phyloP scores from a whole-genome alignment of 805 yeast species.

The Candida montana region DNA sequence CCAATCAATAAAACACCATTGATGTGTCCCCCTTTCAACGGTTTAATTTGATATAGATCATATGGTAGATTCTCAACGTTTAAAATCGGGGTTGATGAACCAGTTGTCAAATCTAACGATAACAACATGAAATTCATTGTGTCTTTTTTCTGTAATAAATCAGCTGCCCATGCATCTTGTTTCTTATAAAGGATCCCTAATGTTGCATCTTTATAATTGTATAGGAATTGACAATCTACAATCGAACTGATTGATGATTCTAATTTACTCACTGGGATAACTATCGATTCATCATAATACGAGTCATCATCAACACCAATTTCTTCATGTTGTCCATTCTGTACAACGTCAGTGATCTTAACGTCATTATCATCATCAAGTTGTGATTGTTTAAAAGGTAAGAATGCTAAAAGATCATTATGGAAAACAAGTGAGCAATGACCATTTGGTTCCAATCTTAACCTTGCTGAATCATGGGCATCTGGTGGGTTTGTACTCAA shows the following conservation, averaged over 20 bases:
- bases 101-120: conserved; percentile 54
- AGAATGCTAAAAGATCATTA: conserved; percentile 63
- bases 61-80: conserved; percentile 65
- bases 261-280: conserved; percentile 52
- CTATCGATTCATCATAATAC: conserved; percentile 41
- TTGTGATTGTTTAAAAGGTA: conserved; percentile 51
- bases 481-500: conserved; percentile 37
- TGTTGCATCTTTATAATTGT: conserved; percentile 80
- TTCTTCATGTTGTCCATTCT: no score
- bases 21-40: conserved; percentile 47
- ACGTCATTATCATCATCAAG: conserved; percentile 35
- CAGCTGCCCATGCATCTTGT: conserved; percentile 74
- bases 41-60: conserved; percentile 60
- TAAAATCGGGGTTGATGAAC: conserved; percentile 58
- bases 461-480: conserved; percentile 21
- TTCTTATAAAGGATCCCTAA: conserved; percentile 60
- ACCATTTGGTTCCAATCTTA: conserved; percentile 49
- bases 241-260: conserved; percentile 56
- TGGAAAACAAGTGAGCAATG: conserved; percentile 53
- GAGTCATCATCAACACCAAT: conserved; percentile 5
- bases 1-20: conserved; percentile 71
- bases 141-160: conserved; percentile 55
- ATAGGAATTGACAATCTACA: conserved; percentile 64
- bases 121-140: conserved; percentile 56
- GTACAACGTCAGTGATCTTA: conserved; percentile 9